A percentile compares a stretch with the other conserved stretches of the same genome.
Evolutionary conservation across 805 yeast genomes (phyloP).

Genomic region (Wickerhamomyces xylosicus): DNA sequence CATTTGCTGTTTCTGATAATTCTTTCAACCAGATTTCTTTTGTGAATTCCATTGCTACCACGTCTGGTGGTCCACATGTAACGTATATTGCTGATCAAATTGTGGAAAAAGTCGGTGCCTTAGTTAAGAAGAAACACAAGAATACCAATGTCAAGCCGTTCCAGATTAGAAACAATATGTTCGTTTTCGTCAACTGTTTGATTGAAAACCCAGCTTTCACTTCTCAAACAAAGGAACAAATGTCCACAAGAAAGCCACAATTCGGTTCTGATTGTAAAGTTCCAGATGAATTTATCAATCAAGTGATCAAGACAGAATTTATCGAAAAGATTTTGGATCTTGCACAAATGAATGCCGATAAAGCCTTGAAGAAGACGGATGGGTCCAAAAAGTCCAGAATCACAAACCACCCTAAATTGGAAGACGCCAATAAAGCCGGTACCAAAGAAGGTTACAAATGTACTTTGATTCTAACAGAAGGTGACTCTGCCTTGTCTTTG

Average conservation of each 20-base stretch:
- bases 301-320: conserved; percentile 63
- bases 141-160: conserved; percentile 70
- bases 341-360: conserved; percentile 83
- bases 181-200: conserved; percentile 81
- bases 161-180: conserved; percentile 85
- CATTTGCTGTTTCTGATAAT: conserved; percentile 88
- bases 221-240: conserved; percentile 93
- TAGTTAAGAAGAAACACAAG: conserved; percentile 56
- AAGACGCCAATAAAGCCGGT: conserved; percentile 95
- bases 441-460: conserved; percentile 87
- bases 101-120: conserved; percentile 63
- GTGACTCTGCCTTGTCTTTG: conserved; percentile 87
- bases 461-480: conserved; percentile 90
- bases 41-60: conserved; percentile 95
- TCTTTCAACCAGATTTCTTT: conserved; percentile 89
- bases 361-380: conserved; percentile 78
- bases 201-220: conserved; percentile 96
- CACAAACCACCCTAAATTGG: conserved; percentile 81
- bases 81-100: conserved; percentile 79
- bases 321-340: conserved; percentile 62
- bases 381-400: conserved; percentile 78
- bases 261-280: conserved; percentile 83
- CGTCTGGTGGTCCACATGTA: conserved; percentile 94
- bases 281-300: conserved; percentile 66
- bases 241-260: conserved; percentile 80